A percentile compares a stretch with the other conserved stretches of the same genome.
phyloP scores from a whole-genome alignment of 2,329 filamentous ascomycete species.

The Chlorencoelia australis region DNA sequence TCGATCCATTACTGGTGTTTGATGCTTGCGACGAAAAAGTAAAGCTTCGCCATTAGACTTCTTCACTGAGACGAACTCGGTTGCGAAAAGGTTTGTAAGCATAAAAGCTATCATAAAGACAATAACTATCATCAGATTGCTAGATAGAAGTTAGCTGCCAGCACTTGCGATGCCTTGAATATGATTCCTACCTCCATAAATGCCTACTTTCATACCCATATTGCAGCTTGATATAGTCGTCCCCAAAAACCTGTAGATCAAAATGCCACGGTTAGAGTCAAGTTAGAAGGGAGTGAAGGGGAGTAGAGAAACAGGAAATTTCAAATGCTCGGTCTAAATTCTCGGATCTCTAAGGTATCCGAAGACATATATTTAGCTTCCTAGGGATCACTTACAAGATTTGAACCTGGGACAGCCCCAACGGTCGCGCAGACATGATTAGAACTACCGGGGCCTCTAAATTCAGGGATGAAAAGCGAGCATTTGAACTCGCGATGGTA shows the following conservation, averaged over 20 bases:
- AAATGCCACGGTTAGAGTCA: no score
- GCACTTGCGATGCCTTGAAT: not conserved
- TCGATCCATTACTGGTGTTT: slow-evolving; percentile 20
- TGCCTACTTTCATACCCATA: no score
- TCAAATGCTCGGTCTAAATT: no score
- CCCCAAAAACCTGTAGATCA: no score
- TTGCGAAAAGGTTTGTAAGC: slow-evolving; percentile 49
- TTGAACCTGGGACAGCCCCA: slow-evolving; percentile 45
- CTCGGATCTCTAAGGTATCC: no score
- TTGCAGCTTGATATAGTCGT: not conserved
- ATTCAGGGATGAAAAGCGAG: slow-evolving; percentile 16
- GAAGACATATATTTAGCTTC: no score
- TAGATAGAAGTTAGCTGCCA: no score
- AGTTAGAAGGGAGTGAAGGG: no score
- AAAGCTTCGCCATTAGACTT: slow-evolving; percentile 71
- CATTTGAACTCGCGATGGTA: slow-evolving; percentile 17
- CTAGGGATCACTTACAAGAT: no score
- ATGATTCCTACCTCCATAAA: no score
- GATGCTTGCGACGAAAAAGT: slow-evolving; percentile 62
- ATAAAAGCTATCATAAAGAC: slow-evolving; percentile 55
- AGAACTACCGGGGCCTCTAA: slow-evolving; percentile 8
- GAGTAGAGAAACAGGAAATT: no score
- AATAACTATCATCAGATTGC: slow-evolving; percentile 58
- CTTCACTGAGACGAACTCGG: slow-evolving; percentile 52
- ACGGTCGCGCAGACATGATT: slow-evolving; percentile 43